phyloP scores from a whole-genome alignment of 805 yeast genomes.

The Naumovozyma dairenensis region DNA sequence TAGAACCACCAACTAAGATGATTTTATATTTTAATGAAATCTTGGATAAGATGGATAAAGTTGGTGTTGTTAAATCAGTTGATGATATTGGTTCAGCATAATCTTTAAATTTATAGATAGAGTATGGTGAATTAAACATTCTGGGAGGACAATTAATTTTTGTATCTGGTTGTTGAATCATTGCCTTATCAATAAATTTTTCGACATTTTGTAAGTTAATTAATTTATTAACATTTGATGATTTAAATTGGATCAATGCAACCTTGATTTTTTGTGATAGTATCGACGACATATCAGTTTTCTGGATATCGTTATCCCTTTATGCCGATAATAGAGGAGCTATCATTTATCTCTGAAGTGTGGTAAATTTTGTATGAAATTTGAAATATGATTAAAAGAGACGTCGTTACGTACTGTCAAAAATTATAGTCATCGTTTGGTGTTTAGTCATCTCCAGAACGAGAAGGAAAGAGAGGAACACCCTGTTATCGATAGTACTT shows the following conservation, averaged over 20 bases:
- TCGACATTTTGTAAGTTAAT: constrained; percentile 66
- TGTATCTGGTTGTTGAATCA: constrained; percentile 44
- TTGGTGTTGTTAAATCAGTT: constrained; percentile 44
- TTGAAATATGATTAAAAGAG: too few relatives aligned
- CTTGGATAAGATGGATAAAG: constrained; percentile 48
- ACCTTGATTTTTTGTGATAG: constrained; percentile 49
- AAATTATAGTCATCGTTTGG: too few relatives aligned
- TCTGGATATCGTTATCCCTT: background rate
- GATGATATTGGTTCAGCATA: constrained; percentile 82
- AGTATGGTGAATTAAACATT: constrained; percentile 92
- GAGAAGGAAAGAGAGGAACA: too few relatives aligned
- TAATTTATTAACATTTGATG: constrained; percentile 55
- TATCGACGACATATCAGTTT: constrained; percentile 7
- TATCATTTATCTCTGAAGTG: too few relatives aligned
- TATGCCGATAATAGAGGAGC: too few relatives aligned
- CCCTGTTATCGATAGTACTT: too few relatives aligned
- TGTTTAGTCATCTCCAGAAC: too few relatives aligned
- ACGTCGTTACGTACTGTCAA: too few relatives aligned
- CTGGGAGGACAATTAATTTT: constrained; percentile 85
- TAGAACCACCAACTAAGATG: constrained; percentile 80
- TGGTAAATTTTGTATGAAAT: too few relatives aligned
- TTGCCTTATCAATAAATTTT: constrained; percentile 54
- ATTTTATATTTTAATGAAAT: constrained; percentile 59
- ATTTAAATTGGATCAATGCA: constrained; percentile 81
- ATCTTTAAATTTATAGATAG: constrained; percentile 74